Conservation (phyloP, 768 basidiomycete species). For the Lactarius quietus region DNA sequence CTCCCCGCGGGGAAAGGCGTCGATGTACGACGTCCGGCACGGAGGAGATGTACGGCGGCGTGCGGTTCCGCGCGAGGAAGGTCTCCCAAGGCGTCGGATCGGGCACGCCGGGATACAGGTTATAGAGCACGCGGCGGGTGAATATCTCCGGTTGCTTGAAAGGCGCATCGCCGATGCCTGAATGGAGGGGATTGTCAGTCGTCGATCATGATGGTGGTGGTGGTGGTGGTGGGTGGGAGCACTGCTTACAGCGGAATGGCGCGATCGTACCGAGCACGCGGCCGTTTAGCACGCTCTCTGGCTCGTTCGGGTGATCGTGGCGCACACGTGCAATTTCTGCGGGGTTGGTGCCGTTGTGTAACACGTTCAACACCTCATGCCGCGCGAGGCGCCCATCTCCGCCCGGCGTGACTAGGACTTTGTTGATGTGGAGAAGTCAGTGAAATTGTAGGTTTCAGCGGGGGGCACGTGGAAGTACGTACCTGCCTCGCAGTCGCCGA, state of each 20-base stretch:
- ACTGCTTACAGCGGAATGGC: slow-evolving; percentile 72
- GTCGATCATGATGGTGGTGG: background rate
- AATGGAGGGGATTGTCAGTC: background rate
- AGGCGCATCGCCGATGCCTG: slow-evolving; percentile 37
- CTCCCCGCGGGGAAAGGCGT: slow-evolving; percentile 24
- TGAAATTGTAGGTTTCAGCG: background rate
- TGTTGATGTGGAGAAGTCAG: slow-evolving; percentile 11
- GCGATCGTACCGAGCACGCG: slow-evolving; percentile 77
- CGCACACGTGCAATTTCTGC: slow-evolving; percentile 62
- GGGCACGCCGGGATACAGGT: slow-evolving; percentile 37
- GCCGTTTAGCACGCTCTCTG: slow-evolving; percentile 60
- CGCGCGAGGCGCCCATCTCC: slow-evolving; percentile 47
- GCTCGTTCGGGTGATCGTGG: slow-evolving; percentile 64
- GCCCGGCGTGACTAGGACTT: slow-evolving; percentile 44
- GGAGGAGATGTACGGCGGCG: slow-evolving; percentile 47
- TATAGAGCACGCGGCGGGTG: slow-evolving; percentile 35
- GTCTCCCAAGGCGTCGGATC: slow-evolving; percentile 29
- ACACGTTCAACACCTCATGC: slow-evolving; percentile 55
- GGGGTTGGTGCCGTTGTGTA: slow-evolving; percentile 69
- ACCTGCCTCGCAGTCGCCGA: slow-evolving; percentile 82
- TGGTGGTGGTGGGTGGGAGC: background rate
- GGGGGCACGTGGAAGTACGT: slow-evolving; percentile 29
- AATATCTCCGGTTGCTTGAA: slow-evolving; percentile 38
- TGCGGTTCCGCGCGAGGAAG: slow-evolving; percentile 37
- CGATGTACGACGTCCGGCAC: slow-evolving; percentile 40